These are phyloP conservation scores for Colletotrichum brevisporum DNA, from an alignment of 2,329 filamentous ascomycete genomes.

Conservation along the genomic window DNA sequence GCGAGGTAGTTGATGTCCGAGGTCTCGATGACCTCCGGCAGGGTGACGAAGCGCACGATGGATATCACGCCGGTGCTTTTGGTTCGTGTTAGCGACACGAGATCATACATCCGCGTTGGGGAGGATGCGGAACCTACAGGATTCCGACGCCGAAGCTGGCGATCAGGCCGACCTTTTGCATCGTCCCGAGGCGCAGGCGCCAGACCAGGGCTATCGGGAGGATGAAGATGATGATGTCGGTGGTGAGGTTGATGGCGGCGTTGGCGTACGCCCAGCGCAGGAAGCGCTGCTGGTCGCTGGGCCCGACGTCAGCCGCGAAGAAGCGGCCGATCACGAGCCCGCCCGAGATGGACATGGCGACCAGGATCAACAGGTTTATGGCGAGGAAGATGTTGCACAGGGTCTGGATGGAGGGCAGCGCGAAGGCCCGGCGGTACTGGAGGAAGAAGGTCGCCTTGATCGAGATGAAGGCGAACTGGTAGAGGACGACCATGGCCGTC, in stretches of 20 bases:
- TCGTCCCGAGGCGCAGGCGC: conserved; percentile 17
- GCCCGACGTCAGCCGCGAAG: no score
- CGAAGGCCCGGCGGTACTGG: conserved; percentile 53
- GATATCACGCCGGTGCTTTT: conserved; percentile 24
- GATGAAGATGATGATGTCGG: conserved; percentile 38
- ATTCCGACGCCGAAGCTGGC: no score
- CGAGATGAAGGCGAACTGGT: conserved; percentile 47
- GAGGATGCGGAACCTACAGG: no score
- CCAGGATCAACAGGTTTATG: no score
- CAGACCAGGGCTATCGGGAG: conserved; percentile 32
- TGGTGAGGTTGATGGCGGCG: conserved; percentile 22
- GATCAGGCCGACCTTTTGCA: conserved; percentile 16
- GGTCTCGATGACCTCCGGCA: background rate
- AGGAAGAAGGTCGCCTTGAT: conserved; percentile 53
- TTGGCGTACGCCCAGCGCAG: conserved; percentile 6
- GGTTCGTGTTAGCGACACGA: no score
- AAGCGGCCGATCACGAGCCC: no score
- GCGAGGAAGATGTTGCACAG: no score
- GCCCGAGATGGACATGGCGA: no score
- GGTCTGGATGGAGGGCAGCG: background rate
- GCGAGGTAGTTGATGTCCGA: background rate
- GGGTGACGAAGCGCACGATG: background rate
- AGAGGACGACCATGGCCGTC: conserved; percentile 45
- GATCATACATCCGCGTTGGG: no score
- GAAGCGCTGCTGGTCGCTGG: background rate